A percentile compares a stretch with the other conserved stretches of the same genome.
Evolutionary conservation across 441 rosid species (phyloP).

Genomic region (Viola pubescens): DNA sequence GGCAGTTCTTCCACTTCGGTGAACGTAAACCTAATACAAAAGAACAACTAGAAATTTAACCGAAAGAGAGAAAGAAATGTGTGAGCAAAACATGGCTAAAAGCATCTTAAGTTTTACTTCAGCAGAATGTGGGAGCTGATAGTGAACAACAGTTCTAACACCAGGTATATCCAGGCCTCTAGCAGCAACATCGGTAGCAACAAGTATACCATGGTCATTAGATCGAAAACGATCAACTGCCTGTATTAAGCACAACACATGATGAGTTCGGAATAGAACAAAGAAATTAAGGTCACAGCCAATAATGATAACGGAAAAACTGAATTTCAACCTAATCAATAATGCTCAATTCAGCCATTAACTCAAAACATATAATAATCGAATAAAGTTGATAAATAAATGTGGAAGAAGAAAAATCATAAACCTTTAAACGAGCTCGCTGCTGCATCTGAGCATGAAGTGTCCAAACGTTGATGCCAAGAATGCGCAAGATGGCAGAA

Average conservation of each 20-base stretch:
- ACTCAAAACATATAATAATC: not conserved
- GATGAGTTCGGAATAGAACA: conserved; percentile 12
- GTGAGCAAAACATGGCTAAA: conserved; percentile 8
- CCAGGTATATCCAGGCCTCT: conserved; percentile 96
- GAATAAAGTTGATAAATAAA: not conserved
- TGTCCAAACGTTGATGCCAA: conserved; percentile 65
- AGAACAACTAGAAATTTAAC: conserved; percentile 6
- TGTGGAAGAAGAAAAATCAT: conserved; percentile 10
- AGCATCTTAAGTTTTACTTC: conserved; percentile 44
- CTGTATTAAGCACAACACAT: conserved; percentile 32
- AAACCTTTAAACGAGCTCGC: conserved; percentile 89
- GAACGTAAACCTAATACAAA: conserved; percentile 80
- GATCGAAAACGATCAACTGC: conserved; percentile 88
- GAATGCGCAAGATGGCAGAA: conserved; percentile 67
- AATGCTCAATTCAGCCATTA: too few species aligned
- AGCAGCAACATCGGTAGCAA: conserved; percentile 97
- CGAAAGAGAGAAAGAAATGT: not conserved
- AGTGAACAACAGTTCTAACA: conserved; percentile 89
- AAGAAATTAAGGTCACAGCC: not conserved
- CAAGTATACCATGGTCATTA: conserved; percentile 69
- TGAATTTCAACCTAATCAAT: too few species aligned
- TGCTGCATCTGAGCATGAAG: conserved; percentile 96
- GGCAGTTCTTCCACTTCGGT: conserved; percentile 98
- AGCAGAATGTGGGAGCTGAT: conserved; percentile 97
- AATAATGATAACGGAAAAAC: too few species aligned